phyloP scores from a whole-genome alignment of 768 basidiomycete species.

The Podaxis carcinomalis region DNA sequence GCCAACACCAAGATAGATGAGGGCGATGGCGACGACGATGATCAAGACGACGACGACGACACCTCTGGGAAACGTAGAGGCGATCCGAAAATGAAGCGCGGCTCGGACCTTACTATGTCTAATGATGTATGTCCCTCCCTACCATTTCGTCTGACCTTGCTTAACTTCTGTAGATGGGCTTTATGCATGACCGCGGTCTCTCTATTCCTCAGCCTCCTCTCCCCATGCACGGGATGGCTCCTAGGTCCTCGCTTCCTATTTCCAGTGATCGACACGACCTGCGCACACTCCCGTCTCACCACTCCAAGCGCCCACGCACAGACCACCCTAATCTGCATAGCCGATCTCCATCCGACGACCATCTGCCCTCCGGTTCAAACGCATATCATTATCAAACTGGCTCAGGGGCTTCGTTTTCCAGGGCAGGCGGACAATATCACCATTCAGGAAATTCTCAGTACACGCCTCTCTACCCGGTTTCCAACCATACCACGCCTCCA shows the following conservation, averaged over 20 bases:
- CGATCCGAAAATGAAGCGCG: slow-evolving; percentile 9
- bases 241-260: slow-evolving; percentile 7
- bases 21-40: slow-evolving; percentile 36
- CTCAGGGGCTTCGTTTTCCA: slow-evolving; percentile 5
- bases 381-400: slow-evolving; percentile 9
- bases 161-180: slow-evolving; percentile 1
- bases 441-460: slow-evolving; percentile 11
- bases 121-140: background rate
- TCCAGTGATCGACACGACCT: slow-evolving; percentile 4
- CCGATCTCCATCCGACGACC: slow-evolving; percentile 13
- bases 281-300: slow-evolving; percentile 7
- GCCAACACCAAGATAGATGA: slow-evolving; percentile 27
- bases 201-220: slow-evolving; percentile 6
- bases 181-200: slow-evolving; percentile 7
- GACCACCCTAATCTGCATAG: slow-evolving; percentile 10
- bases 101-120: slow-evolving; percentile 8
- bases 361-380: slow-evolving; percentile 8
- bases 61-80: slow-evolving; percentile 6
- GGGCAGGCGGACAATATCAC: slow-evolving; percentile 8
- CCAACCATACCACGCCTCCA: slow-evolving; percentile 10
- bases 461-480: slow-evolving; percentile 12
- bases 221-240: slow-evolving; percentile 7
- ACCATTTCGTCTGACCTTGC: background rate
- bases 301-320: slow-evolving; percentile 12
- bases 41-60: slow-evolving; percentile 33